Evolutionary conservation across 306 rosid species (phyloP).

Genomic region (Rosa rugosa): DNA sequence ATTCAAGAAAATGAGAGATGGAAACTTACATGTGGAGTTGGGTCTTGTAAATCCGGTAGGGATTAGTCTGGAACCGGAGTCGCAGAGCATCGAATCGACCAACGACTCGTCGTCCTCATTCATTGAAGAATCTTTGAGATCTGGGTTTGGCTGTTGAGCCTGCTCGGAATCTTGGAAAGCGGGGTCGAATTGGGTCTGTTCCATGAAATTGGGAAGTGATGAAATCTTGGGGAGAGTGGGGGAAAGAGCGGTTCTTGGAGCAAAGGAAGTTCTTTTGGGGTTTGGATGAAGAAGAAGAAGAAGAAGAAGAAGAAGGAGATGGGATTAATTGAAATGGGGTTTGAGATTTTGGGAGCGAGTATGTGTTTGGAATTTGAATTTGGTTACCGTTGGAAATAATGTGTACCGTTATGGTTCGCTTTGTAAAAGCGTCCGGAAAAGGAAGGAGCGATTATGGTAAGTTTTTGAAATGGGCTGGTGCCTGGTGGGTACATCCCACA

Average conservation of each 20-base stretch:
- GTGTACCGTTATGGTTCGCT: conserved; percentile 8
- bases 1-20: conserved; percentile 10
- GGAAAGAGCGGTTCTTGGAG: conserved; percentile 12
- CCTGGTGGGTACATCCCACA: too few species aligned
- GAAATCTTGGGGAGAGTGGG: conserved; percentile 6
- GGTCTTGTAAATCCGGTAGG: conserved; percentile 57
- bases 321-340: not conserved
- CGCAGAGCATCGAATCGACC: conserved; percentile 59
- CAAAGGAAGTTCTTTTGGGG: conserved; percentile 27
- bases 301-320: not conserved
- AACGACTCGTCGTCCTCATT: conserved; percentile 37
- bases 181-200: conserved; percentile 31
- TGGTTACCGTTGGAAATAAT: conserved; percentile 17
- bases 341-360: not conserved
- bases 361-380: conserved; percentile 2
- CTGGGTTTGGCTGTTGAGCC: conserved; percentile 23
- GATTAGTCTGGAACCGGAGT: conserved; percentile 51
- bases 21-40: conserved; percentile 45
- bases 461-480: not conserved
- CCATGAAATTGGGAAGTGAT: conserved; percentile 40
- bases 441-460: not conserved
- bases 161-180: conserved; percentile 25
- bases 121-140: conserved; percentile 37
- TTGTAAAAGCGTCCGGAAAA: not conserved
- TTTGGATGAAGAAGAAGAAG: not conserved